Conservation (phyloP, 306 rosid species). For the Potentilla sterilis region DNA sequence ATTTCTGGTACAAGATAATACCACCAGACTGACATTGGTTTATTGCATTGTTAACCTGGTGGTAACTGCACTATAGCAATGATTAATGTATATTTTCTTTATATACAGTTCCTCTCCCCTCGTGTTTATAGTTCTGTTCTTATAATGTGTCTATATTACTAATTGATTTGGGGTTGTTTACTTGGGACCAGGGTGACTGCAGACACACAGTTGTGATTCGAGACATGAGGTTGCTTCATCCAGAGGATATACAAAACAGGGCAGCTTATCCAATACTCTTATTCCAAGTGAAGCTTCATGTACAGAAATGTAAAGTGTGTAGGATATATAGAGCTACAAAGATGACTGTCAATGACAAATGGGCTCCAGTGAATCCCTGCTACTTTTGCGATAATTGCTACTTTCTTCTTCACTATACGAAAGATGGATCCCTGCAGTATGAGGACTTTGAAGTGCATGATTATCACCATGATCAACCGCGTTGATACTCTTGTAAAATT, state of each 20-base stretch:
- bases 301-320: constrained; percentile 65
- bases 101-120: neutral
- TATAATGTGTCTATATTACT: neutral
- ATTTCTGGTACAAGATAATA: neutral
- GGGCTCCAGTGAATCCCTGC: constrained; percentile 69
- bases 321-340: constrained; percentile 76
- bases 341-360: constrained; percentile 70
- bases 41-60: neutral
- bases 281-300: constrained; percentile 60
- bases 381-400: constrained; percentile 74
- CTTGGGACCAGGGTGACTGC: constrained; percentile 66
- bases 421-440: constrained; percentile 58
- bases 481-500: neutral
- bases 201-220: constrained; percentile 69
- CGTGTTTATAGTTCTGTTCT: neutral
- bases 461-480: constrained; percentile 56
- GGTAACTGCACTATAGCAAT: neutral
- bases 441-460: constrained; percentile 53
- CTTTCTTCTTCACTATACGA: constrained; percentile 53
- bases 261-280: constrained; percentile 65
- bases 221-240: constrained; percentile 89
- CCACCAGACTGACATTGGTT: neutral
- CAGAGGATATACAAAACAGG: constrained; percentile 56
- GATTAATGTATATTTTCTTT: neutral
- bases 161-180: neutral